Percentiles rank a stretch among this genome's conserved stretches.
phyloP scores from a whole-genome alignment of 768 basidiomycete genomes.

The Macrolepiota dolichaula region DNA sequence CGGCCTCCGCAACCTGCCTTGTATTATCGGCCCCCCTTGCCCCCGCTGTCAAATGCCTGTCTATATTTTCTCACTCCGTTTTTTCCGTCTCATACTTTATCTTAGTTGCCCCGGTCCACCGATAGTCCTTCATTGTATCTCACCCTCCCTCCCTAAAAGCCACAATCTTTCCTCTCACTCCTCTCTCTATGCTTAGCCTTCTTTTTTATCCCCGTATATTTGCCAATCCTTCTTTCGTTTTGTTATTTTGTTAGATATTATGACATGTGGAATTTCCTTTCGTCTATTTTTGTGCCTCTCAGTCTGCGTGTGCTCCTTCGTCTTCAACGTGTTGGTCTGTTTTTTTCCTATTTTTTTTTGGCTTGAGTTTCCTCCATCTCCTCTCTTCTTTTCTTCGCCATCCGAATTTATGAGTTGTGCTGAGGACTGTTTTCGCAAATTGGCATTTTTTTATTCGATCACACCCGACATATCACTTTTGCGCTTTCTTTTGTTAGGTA shows the following conservation, averaged over 20 bases:
- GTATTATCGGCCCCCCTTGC: not conserved
- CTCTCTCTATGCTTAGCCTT: conserved; percentile 1
- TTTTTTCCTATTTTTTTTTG: too few species aligned
- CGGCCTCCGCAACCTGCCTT: not conserved
- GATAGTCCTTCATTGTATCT: conserved; percentile 8
- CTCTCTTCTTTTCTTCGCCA: not conserved
- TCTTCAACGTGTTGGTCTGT: too few species aligned
- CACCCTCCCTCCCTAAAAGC: not conserved
- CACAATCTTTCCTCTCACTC: not conserved
- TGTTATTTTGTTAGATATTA: not conserved
- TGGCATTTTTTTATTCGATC: not conserved
- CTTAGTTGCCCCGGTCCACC: not conserved
- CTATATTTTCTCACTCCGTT: not conserved
- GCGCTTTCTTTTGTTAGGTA: not conserved
- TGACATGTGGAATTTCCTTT: not conserved
- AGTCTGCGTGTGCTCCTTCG: too few species aligned
- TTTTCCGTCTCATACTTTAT: not conserved
- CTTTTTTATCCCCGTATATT: conserved; percentile 8
- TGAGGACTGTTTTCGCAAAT: not conserved
- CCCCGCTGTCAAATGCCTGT: not conserved
- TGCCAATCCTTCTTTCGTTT: conserved; percentile 8
- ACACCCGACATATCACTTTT: not conserved
- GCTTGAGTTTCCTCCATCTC: not conserved
- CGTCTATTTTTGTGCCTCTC: conserved; percentile 1
- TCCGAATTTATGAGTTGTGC: not conserved